Conservation (phyloP, 176 grass and related monocot genomes). For the Cenchrus americanus region DNA sequence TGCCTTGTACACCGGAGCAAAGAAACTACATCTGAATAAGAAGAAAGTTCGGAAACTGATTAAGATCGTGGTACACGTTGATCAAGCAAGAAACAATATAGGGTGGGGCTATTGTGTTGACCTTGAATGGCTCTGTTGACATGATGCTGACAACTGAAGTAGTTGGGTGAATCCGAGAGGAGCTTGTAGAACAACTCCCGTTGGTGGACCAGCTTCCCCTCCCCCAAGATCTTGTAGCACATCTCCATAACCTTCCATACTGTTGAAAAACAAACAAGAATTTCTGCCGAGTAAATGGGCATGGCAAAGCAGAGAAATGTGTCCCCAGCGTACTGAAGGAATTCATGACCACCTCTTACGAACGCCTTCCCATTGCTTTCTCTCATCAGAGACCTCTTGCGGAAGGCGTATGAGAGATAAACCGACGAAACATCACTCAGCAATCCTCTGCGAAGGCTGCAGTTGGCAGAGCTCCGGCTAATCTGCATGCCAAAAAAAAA, state of each 20-base stretch:
- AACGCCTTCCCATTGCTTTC: slow-evolving; percentile 65
- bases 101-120: not conserved
- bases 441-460: slow-evolving; percentile 57
- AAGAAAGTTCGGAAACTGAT: not conserved
- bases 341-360: slow-evolving; percentile 57
- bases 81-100: not conserved
- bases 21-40: slow-evolving; percentile 77
- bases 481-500: slow-evolving; percentile 44
- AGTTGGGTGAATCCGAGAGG: slow-evolving; percentile 65
- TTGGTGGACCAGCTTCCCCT: slow-evolving; percentile 80
- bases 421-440: slow-evolving; percentile 67
- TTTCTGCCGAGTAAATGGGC: not conserved
- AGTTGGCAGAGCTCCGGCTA: slow-evolving; percentile 60
- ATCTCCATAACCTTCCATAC: slow-evolving; percentile 95
- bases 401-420: slow-evolving; percentile 72
- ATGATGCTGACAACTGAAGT: slow-evolving; percentile 76
- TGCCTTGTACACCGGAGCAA: slow-evolving; percentile 87
- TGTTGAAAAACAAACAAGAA: slow-evolving; percentile 28
- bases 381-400: slow-evolving; percentile 78
- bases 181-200: slow-evolving; percentile 91
- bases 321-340: not conserved
- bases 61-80: not conserved
- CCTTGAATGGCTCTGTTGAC: slow-evolving; percentile 78
- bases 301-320: not conserved
- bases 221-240: slow-evolving; percentile 76